Evolutionary conservation across 129 eudicot genomes (phyloP).

Genomic region (Lactuca saligna): DNA sequence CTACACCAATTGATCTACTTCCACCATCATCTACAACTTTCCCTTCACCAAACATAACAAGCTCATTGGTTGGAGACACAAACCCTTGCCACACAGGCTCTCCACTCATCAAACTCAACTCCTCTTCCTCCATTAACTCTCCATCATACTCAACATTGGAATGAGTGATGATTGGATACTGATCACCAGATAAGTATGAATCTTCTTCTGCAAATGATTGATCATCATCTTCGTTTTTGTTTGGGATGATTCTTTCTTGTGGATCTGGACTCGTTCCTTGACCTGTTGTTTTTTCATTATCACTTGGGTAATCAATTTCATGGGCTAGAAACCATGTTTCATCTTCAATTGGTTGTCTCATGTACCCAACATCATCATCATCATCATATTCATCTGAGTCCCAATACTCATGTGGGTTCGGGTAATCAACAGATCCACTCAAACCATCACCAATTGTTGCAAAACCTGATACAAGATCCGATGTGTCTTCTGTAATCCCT

Average conservation of each 20-base stretch:
- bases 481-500: conserved; percentile 83
- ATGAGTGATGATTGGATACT: conserved; percentile 32
- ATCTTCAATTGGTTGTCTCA: conserved; percentile 97
- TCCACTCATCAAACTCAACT: conserved; percentile 68
- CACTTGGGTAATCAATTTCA: conserved; percentile 97
- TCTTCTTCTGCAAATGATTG: conserved; percentile 91
- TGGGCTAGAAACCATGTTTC: conserved; percentile 98
- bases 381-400: conserved; percentile 97
- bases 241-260: conserved; percentile 54
- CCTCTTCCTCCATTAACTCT: conserved; percentile 81
- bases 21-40: conserved; percentile 51
- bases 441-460: conserved; percentile 93
- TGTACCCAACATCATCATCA: conserved; percentile 92
- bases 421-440: conserved; percentile 84
- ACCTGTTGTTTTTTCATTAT: conserved; percentile 78
- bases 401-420: conserved; percentile 89
- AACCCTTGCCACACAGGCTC: conserved; percentile 89
- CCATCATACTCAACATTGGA: conserved; percentile 74
- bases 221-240: conserved; percentile 81
- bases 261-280: conserved; percentile 71
- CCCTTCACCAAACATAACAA: conserved; percentile 61
- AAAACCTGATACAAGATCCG: conserved; percentile 88
- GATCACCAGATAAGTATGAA: conserved; percentile 87
- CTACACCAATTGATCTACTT: conserved; percentile 84
- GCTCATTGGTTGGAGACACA: conserved; percentile 61